Evolutionary conservation across 495 filamentous ascomycete genomes (phyloP), one percentile per base, ranked within the genome.

Genomic region (Thozetella sp.): DNA sequence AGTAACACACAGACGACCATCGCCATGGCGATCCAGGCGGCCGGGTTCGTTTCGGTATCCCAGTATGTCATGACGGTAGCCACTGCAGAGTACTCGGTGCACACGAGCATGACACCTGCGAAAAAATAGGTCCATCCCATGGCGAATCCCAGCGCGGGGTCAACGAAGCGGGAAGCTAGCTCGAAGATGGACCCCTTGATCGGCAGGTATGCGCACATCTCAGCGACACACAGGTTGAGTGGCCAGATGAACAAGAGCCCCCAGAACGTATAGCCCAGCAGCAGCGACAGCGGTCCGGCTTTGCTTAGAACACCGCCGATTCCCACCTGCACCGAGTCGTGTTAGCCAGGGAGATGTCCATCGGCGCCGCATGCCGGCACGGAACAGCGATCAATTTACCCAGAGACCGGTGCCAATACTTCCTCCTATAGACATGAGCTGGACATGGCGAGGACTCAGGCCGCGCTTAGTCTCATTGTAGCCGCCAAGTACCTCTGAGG

Each of bases 131-230:
- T 85, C 86, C 86, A 90, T 25, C 89, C 89, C 69, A 90, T 85
- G 51, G 89, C 84, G 62, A 90, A 90, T 15, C 89, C 89, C 66
- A 90, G 74, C 65, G 83, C 85, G n/a, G 87, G 83, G 48, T 88
- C 86, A 54, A 90, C 83, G 56, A 88, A 84, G 53, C 88, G 84
- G 51, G 88, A 76, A 37, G 88, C 88, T 54, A 90, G 90, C 22
- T 88, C 62, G 2, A 74, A 72, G n/a, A 81, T 66, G 10, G 73
- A 73, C n/a, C 78, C 78, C 2, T 74, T 69, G 13, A 81, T 64
- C 0, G 86, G 81, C 37, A 89, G 78, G 75, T 84, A 88, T 51
- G 86, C 82, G 53, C 85, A 81, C 63, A 75, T 80, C 68, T 88
- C 80, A 53, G 83, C 83, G 50, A 77, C 68, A 37, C 73, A 48